phyloP scores from a whole-genome alignment of 441 rosid species.

The Brassica balearica region DNA sequence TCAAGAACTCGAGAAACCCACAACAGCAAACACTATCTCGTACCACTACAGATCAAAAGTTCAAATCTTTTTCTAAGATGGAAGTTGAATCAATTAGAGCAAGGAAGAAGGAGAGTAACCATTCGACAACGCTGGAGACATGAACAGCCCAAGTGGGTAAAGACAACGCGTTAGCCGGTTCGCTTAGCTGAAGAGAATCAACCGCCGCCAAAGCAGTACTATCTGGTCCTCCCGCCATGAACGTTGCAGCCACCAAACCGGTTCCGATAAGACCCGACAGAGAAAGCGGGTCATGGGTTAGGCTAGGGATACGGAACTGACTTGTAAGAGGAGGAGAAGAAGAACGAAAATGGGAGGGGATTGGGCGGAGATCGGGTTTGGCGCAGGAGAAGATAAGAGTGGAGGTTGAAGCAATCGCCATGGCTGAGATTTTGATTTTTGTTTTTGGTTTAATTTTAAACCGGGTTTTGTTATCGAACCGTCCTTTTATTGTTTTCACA shows the following conservation, averaged over 20 bases:
- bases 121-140: conserved; percentile 89
- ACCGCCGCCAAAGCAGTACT: conserved; percentile 49
- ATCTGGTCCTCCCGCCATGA: conserved; percentile 48
- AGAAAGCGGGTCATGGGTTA: conserved; percentile 39
- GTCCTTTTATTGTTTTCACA: neutral
- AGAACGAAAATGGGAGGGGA: conserved; percentile 26
- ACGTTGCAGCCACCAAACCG: conserved; percentile 57
- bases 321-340: conserved; percentile 19
- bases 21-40: conserved; percentile 5
- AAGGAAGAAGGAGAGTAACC: conserved; percentile 47
- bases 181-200: conserved; percentile 61
- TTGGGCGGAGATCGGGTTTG: conserved; percentile 30
- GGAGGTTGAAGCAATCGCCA: conserved; percentile 51
- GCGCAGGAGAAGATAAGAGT: conserved; percentile 44
- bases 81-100: neutral
- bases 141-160: conserved; percentile 92
- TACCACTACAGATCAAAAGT: conserved; percentile 12
- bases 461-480: conserved; percentile 21
- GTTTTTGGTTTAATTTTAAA: conserved; percentile 28
- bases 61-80: neutral
- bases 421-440: conserved; percentile 27
- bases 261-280: conserved; percentile 59
- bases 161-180: conserved; percentile 86
- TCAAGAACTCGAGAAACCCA: neutral
- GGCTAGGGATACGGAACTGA: conserved; percentile 17